Evolutionary conservation across 331 rosid species (phyloP).

Genomic region (Cydonia oblonga): DNA sequence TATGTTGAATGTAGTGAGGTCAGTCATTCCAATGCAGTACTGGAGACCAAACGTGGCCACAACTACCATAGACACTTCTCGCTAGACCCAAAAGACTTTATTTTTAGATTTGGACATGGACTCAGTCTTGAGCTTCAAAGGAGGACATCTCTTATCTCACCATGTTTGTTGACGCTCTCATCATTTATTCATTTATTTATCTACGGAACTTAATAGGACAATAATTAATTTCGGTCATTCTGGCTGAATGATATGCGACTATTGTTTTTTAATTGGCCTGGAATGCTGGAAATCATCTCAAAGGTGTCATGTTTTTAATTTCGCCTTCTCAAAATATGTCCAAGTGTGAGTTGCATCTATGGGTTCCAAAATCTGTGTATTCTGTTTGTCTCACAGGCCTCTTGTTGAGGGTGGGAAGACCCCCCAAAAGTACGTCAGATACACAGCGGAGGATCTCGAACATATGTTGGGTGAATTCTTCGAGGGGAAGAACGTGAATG

Average conservation of each 20-base stretch:
- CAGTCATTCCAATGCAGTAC: background rate
- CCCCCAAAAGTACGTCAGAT: constrained; percentile 77
- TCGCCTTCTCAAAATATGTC: background rate
- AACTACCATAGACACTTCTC: background rate
- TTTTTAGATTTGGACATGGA: background rate
- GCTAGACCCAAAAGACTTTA: too few species aligned
- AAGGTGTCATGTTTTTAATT: background rate
- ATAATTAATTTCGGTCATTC: background rate
- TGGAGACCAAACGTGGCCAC: background rate
- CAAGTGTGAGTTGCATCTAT: background rate
- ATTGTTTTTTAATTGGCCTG: background rate
- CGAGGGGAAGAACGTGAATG: constrained; percentile 76
- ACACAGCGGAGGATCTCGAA: constrained; percentile 76
- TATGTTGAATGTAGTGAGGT: background rate
- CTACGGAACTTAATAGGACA: background rate
- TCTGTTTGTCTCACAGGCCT: constrained; percentile 38
- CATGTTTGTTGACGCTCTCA: background rate
- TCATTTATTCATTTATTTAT: background rate
- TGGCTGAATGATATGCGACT: background rate
- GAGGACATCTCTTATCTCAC: background rate
- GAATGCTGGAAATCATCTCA: background rate
- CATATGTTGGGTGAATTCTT: constrained; percentile 93
- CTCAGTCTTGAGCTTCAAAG: background rate
- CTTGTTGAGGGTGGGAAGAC: constrained; percentile 73
- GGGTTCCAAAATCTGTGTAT: background rate